A percentile compares a stretch with the other conserved stretches of the same genome.
phyloP scores from a whole-genome alignment of 1,284 basidiomycete species.

The Cystobasidium sp. region DNA sequence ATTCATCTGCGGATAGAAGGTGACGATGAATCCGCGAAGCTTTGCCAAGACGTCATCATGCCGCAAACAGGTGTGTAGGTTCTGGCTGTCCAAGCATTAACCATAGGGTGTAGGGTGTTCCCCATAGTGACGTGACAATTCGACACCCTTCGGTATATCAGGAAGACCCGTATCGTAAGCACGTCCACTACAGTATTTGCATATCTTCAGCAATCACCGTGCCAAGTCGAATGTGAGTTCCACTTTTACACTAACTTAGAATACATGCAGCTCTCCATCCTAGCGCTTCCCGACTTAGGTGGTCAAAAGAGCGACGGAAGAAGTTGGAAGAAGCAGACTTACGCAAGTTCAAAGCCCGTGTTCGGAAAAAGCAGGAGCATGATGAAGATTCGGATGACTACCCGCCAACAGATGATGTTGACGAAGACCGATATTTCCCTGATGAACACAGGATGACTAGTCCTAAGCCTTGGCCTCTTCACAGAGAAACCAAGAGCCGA shows the following conservation, averaged over 20 bases:
- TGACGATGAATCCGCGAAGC: too few species aligned
- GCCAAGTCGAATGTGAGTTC: not conserved
- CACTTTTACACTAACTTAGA: not conserved
- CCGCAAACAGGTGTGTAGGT: too few species aligned
- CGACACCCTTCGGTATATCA: too few species aligned
- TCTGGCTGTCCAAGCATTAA: too few species aligned
- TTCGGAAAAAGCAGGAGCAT: not conserved
- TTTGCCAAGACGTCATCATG: too few species aligned
- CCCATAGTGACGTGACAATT: too few species aligned
- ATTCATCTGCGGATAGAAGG: too few species aligned
- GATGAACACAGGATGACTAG: not conserved
- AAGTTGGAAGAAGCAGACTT: conserved; percentile 1
- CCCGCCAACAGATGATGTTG: not conserved
- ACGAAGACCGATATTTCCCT: conserved; percentile 2
- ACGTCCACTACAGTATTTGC: too few species aligned
- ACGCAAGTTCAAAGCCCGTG: not conserved
- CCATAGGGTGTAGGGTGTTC: too few species aligned
- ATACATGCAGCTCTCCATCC: not conserved
- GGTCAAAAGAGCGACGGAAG: conserved; percentile 2
- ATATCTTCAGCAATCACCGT: too few species aligned
- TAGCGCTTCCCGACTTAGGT: not conserved
- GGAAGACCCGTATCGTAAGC: too few species aligned
- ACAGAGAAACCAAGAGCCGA: not conserved
- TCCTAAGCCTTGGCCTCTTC: conserved; percentile 6
- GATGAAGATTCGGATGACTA: not conserved